Evolutionary conservation across 371 early-diverging fungal species (phyloP), one percentile per base, ranked within the genome.

Genomic region (Actinomucor elegans): DNA sequence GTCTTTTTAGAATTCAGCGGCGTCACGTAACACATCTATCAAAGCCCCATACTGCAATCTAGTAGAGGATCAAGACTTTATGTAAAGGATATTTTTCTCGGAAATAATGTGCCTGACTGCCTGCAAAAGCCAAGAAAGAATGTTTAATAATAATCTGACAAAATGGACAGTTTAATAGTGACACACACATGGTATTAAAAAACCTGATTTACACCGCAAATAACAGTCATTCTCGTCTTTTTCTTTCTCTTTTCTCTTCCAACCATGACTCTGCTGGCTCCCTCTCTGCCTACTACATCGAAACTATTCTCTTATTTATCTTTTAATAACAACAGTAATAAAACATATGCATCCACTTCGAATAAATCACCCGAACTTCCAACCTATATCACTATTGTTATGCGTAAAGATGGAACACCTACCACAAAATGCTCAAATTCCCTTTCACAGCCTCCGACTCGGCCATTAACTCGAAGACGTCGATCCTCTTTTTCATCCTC

Each of bases 391-490:
- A 52, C 57, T 3, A 62, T 62, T 18, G 38, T 62, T 5, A 62
- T 62, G 57, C 52, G 48, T 15, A 62, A 62, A 46, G 62, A 62
- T 35, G 62, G 62, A 10, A 62, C 62, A 18, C 57, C 57, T 7
- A 62, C 62, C 10, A 57, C 55, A n/a, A 56, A 57, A 48, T 57
- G 38, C 21, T 15, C 43, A 10, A 62, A 50, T 43, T 38, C 57
- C 2, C 35, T 29, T 24, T 27, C 28, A 18, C 36, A 31, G 5
- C 18, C 20, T 32, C 17, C 24, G 12, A 17, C 11, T 33, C 33
- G 29, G 6, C 42, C 31, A 7, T 35, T 52, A 12, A 20, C 34
- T 24, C 60, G 60, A 23, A 41, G 60, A 48, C 40, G 60, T 11
- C 14, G 59, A n/a, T 52, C 52, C 14, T 48, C 50, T 8, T 36